Evolutionary conservation across 139 green algal genomes (phyloP).

Genomic region (Chlamydomonas urium): DNA sequence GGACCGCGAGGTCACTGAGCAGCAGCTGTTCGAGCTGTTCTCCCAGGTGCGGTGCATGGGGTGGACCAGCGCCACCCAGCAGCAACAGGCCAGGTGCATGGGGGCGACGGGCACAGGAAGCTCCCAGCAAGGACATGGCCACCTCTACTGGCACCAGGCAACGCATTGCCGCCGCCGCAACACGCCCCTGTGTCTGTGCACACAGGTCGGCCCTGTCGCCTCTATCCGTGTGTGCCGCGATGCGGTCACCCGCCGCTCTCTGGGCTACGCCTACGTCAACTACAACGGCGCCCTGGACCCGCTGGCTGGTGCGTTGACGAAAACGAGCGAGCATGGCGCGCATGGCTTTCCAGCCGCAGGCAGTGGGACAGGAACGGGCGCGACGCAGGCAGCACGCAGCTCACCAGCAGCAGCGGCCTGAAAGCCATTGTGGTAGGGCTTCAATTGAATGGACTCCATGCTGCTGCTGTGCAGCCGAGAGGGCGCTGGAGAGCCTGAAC

Average conservation of each 20-base stretch:
- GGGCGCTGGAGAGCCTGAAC: conserved; percentile 87
- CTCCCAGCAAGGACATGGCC: too few species aligned
- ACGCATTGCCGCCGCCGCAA: neutral
- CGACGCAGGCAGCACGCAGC: too few species aligned
- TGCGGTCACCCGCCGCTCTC: conserved; percentile 83
- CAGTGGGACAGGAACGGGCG: too few species aligned
- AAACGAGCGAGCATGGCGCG: too few species aligned
- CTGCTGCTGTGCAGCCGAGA: conserved; percentile 55
- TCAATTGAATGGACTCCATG: neutral
- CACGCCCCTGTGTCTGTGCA: too few species aligned
- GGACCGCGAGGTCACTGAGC: conserved; percentile 84
- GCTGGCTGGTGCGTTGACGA: conserved; percentile 68
- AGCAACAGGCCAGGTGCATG: too few species aligned
- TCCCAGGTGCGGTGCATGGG: conserved; percentile 70
- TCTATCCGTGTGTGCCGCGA: conserved; percentile 93
- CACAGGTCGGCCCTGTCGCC: conserved; percentile 82
- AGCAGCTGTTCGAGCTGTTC: conserved; percentile 88
- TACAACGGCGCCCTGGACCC: conserved; percentile 85
- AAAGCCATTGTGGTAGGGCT: too few species aligned
- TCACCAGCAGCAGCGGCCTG: too few species aligned
- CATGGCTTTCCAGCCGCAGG: too few species aligned
- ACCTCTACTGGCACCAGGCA: too few species aligned
- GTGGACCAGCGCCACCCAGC: too few species aligned
- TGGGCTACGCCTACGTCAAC: conserved; percentile 96
- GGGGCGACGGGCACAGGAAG: too few species aligned